Evolutionary conservation across 805 yeast species (phyloP), one percentile per base, ranked within the genome.

Genomic region (Kluyveromyces wickerhamii): DNA sequence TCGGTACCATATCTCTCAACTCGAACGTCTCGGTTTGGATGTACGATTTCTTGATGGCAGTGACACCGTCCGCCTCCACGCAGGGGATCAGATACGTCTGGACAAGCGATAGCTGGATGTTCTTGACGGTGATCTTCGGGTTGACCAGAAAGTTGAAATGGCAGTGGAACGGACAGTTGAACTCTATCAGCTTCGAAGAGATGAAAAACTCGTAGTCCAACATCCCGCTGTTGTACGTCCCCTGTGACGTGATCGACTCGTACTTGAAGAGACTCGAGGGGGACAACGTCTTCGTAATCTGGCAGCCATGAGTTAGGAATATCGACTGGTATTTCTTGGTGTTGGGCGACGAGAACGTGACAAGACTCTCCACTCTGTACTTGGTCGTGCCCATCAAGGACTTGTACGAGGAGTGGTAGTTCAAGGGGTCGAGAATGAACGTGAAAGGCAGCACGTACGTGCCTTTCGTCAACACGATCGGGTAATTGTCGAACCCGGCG

Each of bases 371-470:
- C 8, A 42, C 22, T 14, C 46, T 35, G 35, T 44, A 44, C 7
- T 32, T 34, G 15, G 41, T 42, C 10, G 44, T 37, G 4, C 48
- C 48, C n/a, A 26, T 29, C 4, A 18, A 29, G 11, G 44, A 34
- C 4, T 23, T 26, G 7, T 40, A 21, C 4, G 40, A 35, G 6
- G 45, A 37, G 16, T 43, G 48, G 22, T 36, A 42, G 10, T 31
- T 35, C 2, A 22, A 20, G 2, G 48, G 35, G 18, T 44, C 45
- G 3, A 41, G 13, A 9, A 40, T 20, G 32, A 39, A 38, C 10
- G 32, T 34, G 35, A 44, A 42, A 3, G 21, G 27, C 11, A 38
- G 16, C 15, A 37, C 35, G 30, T 37, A 32, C 8, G 32, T 28
- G 16, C 41, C 41, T 15, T 34, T 35, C 10, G 36, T 9, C 13